These are phyloP conservation scores for Leucocoprinus sp. DNA, from an alignment of 768 basidiomycete species.

Conservation along the genomic window DNA sequence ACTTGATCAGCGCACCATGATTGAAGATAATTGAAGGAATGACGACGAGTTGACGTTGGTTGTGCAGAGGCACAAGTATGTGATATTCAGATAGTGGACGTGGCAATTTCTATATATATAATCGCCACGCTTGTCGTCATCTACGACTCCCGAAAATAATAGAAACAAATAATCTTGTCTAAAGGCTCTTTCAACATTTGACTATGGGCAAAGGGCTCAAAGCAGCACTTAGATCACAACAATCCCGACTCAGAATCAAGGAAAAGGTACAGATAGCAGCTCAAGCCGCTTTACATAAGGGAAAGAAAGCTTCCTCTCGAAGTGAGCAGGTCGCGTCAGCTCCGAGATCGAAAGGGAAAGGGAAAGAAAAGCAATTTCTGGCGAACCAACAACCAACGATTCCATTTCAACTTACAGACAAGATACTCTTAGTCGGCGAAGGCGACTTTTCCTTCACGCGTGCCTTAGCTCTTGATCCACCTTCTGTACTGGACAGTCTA, in stretches of 20 bases:
- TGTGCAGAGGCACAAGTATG: conserved; percentile 6
- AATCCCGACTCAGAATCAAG: conserved; percentile 55
- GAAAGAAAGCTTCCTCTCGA: conserved; percentile 23
- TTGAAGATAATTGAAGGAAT: conserved; percentile 15
- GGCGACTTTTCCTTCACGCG: conserved; percentile 92
- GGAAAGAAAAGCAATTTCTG: conserved; percentile 3
- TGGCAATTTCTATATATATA: conserved; percentile 18
- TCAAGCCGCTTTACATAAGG: conserved; percentile 42
- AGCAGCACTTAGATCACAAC: conserved; percentile 60
- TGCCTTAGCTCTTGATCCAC: conserved; percentile 43
- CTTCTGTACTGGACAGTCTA: conserved; percentile 40
- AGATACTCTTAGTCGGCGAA: conserved; percentile 79
- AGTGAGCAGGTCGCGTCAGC: not conserved
- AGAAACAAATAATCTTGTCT: not conserved
- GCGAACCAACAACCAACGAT: conserved; percentile 35
- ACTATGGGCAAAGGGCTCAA: conserved; percentile 57
- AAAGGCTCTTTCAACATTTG: not conserved
- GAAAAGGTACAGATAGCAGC: conserved; percentile 45
- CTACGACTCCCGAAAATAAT: conserved; percentile 7
- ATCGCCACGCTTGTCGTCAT: not conserved
- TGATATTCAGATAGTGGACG: conserved; percentile 15
- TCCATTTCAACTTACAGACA: conserved; percentile 59
- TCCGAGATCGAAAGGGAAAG: conserved; percentile 18
- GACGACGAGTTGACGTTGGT: conserved; percentile 10
- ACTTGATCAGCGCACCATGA: conserved; percentile 17